Base-by-base conservation (phyloP, 2,329 filamentous ascomycete species). In the Epichloe uncinata region DNA sequence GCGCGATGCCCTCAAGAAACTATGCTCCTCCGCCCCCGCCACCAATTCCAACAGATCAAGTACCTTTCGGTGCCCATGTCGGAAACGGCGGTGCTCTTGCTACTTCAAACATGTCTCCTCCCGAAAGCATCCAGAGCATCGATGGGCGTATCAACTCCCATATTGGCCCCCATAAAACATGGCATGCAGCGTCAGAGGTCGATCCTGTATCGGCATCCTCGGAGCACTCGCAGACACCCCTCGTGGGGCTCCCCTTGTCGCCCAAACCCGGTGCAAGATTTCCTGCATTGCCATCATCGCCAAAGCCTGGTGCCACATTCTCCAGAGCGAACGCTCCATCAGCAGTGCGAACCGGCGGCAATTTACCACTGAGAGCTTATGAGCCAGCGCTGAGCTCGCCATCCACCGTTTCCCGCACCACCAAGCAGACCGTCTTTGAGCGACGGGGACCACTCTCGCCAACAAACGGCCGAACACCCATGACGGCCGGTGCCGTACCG, bases 351-450 rank as follows among this genome's bases (percentile, higher is more conserved):
- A 73, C 75, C 3, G 76, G 75, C 41, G 77, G 79, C 38, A 62
- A 72, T 1, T 68, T 84, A 38, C 80, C 80, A 0, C 67, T 83
- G 48, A 76, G 79, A 53, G 78, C 79, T 6, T 83, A 81, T 55
- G 78, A 83, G 60, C 72, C 76, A n/a, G 61, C 74, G 1, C 54
- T 78, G 44, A 64, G 64, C 47, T 79, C 77, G 30, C 77, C 78
- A 2, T 69, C 66, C 4, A 69, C 71, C 5, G 64, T 67, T 35
- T 55, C 62, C 6, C 68, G 71, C 48, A 73, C 69, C 4, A 79
- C 78, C 30, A 83, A 81, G 67, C 79, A 82, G 62, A 84, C 81
- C 0, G 76, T 81, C 1, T 78, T 84, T 54, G 79, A 83, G 58
- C 70, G 80, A 34, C 69, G 66, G 20, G 69, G 66, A 0, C 75